Evolutionary conservation across 441 rosid genomes (phyloP), one percentile per base, ranked within the genome.

Genomic region (Gossypium schwendimanii): DNA sequence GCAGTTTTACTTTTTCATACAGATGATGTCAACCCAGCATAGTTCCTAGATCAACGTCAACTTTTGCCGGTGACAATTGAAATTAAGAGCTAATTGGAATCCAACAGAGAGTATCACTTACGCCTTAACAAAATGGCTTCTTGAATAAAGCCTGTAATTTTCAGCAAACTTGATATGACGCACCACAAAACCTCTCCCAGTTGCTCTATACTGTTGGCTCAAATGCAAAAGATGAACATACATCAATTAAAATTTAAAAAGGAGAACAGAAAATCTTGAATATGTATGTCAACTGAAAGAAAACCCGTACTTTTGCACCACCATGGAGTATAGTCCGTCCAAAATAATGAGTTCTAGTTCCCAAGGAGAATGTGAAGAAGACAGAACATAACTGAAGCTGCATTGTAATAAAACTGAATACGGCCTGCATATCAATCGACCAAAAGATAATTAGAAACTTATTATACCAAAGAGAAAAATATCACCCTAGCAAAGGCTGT

Each of bases 291-390:
- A 12, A 62, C 12, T 3, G 62, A 49, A 69, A 72, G 31, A 15
- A 28, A 52, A 76, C 18, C 62, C 72, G 55, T 87, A 94, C 98
- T 80, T 91, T 92, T 70, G 98, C 98, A 76, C 98, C 98, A 73
- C 98, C 98, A 52, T 94, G 98, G 76, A 94, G 97, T 64, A 94
- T 90, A 55, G 98, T 94, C 55, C 98, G 97, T n/a, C 98, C 98
- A 85, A 94, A 94, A 81, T 94, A 94, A 85, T 94, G 98, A 75
- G 98, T 94, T 71, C 87, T 88, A 41, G 98, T 94, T 71, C 98
- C 98, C 55, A 94, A 81, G 14, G 98, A 92, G 84, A 94, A 94
- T 53, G 98, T 94, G 85, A 94, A 94, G 89, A 94, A 94, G 82
- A 94, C 97, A 0, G 98, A 94, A 77, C 96, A 94, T 76, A 94